Evolutionary conservation across 129 eudicot genomes (phyloP).

Genomic region (Heracleum sosnowskyi): DNA sequence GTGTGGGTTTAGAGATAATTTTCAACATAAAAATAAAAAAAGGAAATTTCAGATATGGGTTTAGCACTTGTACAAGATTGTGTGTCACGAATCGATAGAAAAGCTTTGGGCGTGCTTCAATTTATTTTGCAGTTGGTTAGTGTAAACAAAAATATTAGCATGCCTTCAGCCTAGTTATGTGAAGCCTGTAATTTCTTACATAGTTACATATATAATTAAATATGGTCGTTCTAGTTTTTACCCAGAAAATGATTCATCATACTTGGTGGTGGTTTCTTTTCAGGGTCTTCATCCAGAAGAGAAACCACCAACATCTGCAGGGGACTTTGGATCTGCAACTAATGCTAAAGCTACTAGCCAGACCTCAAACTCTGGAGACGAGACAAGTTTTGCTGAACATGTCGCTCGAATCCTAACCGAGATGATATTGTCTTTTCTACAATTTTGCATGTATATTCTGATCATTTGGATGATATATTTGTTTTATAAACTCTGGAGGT

Average conservation of each 20-base stretch:
- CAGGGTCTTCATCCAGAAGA: slow-evolving; percentile 74
- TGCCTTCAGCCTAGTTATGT: not conserved
- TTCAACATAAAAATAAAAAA: not conserved
- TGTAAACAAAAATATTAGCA: not conserved
- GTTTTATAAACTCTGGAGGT: too few species aligned
- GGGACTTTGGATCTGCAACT: slow-evolving; percentile 25
- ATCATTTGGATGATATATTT: too few species aligned
- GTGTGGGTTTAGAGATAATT: not conserved
- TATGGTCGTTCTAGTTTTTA: too few species aligned
- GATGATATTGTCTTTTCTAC: too few species aligned
- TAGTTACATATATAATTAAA: not conserved
- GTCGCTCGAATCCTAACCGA: too few species aligned
- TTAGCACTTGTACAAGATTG: not conserved
- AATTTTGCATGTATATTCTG: too few species aligned
- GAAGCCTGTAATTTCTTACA: not conserved
- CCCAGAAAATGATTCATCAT: not conserved
- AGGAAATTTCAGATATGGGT: not conserved
- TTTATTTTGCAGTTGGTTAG: not conserved
- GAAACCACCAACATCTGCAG: slow-evolving; percentile 35
- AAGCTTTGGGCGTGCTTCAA: not conserved
- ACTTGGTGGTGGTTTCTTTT: slow-evolving; percentile 11
- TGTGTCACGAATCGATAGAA: not conserved
- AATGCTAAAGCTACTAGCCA: too few species aligned
- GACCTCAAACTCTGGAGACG: too few species aligned
- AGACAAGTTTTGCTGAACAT: too few species aligned